A percentile compares a stretch with the other conserved stretches of the same genome.
These are phyloP conservation scores for Stachybotrys elegans DNA, from an alignment of 2,329 filamentous ascomycete genomes.

Conservation along the genomic window DNA sequence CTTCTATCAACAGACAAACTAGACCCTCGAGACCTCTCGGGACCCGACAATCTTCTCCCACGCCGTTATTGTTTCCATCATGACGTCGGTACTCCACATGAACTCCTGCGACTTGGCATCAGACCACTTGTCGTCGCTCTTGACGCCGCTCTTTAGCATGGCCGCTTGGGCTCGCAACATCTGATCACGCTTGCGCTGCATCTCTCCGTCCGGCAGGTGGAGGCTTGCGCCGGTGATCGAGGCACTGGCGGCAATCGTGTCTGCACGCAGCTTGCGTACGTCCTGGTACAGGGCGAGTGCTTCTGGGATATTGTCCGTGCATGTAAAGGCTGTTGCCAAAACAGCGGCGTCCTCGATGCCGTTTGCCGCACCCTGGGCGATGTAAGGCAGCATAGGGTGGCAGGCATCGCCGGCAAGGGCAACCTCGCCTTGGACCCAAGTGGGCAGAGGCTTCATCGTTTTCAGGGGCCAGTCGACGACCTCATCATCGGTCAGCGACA, in stretches of 20 bases:
- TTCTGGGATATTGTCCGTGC: slow-evolving; percentile 12
- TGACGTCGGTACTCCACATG: slow-evolving; percentile 25
- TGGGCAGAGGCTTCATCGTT: slow-evolving; percentile 55
- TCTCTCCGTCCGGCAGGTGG: slow-evolving; percentile 14
- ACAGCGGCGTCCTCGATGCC: slow-evolving; percentile 63
- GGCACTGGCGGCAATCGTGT: slow-evolving; percentile 14
- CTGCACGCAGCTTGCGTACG: slow-evolving; percentile 13
- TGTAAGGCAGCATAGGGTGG: slow-evolving; percentile 63
- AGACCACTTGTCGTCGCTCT: slow-evolving; percentile 20
- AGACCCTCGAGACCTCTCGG: too few species aligned
- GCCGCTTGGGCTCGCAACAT: slow-evolving; percentile 8
- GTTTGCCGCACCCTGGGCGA: slow-evolving; percentile 64
- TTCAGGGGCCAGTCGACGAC: slow-evolving; percentile 63
- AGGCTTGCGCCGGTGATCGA: slow-evolving; percentile 7
- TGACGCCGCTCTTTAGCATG: too few species aligned
- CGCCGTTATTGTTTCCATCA: slow-evolving; percentile 18
- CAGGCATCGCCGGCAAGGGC: slow-evolving; percentile 60
- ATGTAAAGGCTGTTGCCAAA: slow-evolving; percentile 32
- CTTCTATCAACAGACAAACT: too few species aligned
- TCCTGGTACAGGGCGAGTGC: slow-evolving; percentile 15
- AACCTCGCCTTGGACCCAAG: slow-evolving; percentile 53
- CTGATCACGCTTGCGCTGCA: slow-evolving; percentile 13
- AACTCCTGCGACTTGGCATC: slow-evolving; percentile 19
- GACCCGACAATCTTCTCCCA: slow-evolving; percentile 12
- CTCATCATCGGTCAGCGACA: slow-evolving; percentile 57